Percentiles rank a stretch among this genome's conserved stretches.
Evolutionary conservation across 139 green algal genomes (phyloP).

Genomic region (Limnomonas spitsbergensis): DNA sequence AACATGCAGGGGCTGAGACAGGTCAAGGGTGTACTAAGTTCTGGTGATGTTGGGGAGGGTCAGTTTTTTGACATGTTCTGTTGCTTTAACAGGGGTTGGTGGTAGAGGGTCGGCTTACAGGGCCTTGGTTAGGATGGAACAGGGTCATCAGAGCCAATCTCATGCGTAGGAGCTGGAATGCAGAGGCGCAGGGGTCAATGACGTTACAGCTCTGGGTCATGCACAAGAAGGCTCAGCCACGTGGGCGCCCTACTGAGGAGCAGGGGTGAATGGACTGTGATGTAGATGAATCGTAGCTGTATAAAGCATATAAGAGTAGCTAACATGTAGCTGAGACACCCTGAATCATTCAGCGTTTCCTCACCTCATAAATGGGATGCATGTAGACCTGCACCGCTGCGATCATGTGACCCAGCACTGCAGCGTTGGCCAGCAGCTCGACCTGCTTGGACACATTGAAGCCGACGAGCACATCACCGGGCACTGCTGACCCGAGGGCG

Average conservation of each 20-base stretch:
- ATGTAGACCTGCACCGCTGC: constrained; percentile 27
- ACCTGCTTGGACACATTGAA: constrained; percentile 36
- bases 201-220: too few relatives aligned
- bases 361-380: neutral
- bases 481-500: constrained; percentile 48
- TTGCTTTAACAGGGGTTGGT: too few relatives aligned
- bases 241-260: neutral
- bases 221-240: neutral
- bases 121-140: too few relatives aligned
- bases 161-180: too few relatives aligned
- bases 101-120: too few relatives aligned
- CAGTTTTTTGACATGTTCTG: too few relatives aligned
- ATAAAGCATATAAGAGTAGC: neutral
- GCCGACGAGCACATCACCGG: constrained; percentile 58
- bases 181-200: too few relatives aligned
- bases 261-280: neutral
- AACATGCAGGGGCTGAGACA: too few relatives aligned
- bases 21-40: too few relatives aligned
- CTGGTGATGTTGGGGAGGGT: too few relatives aligned
- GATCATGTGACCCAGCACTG: constrained; percentile 65
- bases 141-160: too few relatives aligned
- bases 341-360: neutral
- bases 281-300: neutral
- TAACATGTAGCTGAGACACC: too few relatives aligned
- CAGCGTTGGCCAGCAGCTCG: constrained; percentile 51